phyloP scores from a whole-genome alignment of 495 filamentous ascomycete species.

The Wilcoxina mikolae region DNA sequence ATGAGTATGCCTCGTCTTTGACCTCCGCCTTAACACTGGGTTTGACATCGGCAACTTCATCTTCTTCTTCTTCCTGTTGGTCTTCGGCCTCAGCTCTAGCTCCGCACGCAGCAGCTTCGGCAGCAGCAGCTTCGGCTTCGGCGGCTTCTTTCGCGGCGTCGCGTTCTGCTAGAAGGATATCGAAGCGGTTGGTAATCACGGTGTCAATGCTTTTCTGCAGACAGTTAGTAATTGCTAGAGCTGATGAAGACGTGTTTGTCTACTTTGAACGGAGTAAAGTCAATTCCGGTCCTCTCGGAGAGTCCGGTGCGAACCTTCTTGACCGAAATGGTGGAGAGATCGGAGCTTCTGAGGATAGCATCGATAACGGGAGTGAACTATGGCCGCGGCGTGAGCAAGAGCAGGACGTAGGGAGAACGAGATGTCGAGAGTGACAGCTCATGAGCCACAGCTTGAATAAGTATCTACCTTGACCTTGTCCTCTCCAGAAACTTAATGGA shows the following conservation, averaged over 20 bases:
- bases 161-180: conserved; percentile 49
- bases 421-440: neutral
- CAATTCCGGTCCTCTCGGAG: conserved; percentile 51
- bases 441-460: neutral
- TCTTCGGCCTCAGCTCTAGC: neutral
- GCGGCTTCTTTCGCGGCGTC: conserved; percentile 31
- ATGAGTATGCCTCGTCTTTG: neutral
- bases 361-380: conserved; percentile 80
- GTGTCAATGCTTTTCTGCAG: conserved; percentile 59
- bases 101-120: neutral
- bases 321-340: conserved; percentile 79
- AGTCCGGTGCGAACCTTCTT: conserved; percentile 84
- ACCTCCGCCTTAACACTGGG: conserved; percentile 19
- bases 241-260: conserved; percentile 10
- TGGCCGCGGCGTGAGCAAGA: conserved; percentile 20
- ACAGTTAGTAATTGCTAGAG: conserved; percentile 4
- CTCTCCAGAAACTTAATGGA: conserved; percentile 1
- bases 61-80: too few relatives aligned
- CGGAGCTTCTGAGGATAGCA: conserved; percentile 63
- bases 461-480: conserved; percentile 5
- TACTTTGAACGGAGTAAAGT: conserved; percentile 79
- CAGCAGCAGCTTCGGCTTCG: neutral
- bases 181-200: conserved; percentile 82
- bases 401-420: neutral
- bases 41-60: neutral